These are phyloP conservation scores for Skeletonema tropicum DNA, from an alignment of 108 stramenopile species.

Conservation along the genomic window DNA sequence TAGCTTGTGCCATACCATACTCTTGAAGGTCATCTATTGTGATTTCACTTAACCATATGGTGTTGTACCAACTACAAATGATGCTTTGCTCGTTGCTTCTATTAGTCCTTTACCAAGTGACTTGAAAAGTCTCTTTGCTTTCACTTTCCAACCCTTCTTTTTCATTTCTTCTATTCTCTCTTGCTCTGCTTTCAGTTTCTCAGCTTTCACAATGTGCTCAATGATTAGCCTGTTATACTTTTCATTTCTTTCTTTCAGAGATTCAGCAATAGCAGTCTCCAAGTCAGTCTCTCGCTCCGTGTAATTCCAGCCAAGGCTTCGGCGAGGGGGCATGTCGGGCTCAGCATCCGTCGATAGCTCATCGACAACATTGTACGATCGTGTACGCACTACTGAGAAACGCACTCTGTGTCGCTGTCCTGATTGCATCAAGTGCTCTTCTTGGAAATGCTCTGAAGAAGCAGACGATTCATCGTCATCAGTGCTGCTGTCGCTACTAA, in stretches of 20 bases:
- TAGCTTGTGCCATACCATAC: no score
- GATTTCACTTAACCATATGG: not conserved
- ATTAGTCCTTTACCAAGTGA: conserved; percentile 10
- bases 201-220: conserved; percentile 5
- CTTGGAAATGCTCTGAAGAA: not conserved
- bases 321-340: conserved; percentile 12
- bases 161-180: not conserved
- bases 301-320: conserved; percentile 22
- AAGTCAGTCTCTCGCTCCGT: conserved; percentile 11
- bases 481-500: not conserved
- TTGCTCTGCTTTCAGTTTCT: conserved; percentile 5
- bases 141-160: conserved; percentile 23
- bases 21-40: not conserved
- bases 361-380: conserved; percentile 14
- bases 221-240: conserved; percentile 1
- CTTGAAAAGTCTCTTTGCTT: conserved; percentile 10
- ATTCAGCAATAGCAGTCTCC: not conserved
- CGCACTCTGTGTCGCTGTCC: not conserved
- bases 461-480: not conserved
- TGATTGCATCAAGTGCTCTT: not conserved
- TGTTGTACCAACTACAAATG: not conserved
- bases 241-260: conserved; percentile 3
- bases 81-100: conserved; percentile 14
- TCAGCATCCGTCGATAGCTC: conserved; percentile 7
- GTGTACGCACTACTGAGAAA: conserved; percentile 15